A percentile compares a stretch with the other conserved stretches of the same genome.
These are phyloP conservation scores for Theobroma cacao DNA, from an alignment of 345 rosid species.

Conservation along the genomic window DNA sequence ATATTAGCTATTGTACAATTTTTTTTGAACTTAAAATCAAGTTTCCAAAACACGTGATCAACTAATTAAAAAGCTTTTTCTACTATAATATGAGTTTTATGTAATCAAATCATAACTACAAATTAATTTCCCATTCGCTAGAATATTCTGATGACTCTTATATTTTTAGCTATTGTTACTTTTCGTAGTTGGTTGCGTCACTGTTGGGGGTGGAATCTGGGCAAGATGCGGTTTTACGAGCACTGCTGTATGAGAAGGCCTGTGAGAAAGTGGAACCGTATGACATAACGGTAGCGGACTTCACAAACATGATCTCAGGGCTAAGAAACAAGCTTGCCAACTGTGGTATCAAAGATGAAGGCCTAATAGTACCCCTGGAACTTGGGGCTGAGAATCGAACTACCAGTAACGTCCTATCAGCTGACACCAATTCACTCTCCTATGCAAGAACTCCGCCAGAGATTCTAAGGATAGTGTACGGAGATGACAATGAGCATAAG, in stretches of 20 bases:
- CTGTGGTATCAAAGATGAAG: constrained; percentile 50
- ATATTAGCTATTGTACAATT: too few relatives aligned
- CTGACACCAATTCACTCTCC: constrained; percentile 26
- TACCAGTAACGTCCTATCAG: constrained; percentile 36
- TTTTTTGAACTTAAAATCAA: too few relatives aligned
- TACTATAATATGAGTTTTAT: too few relatives aligned
- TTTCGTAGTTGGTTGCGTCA: constrained; percentile 44
- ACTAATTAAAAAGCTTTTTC: too few relatives aligned
- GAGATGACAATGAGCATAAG: constrained; percentile 21
- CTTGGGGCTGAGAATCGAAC: constrained; percentile 43
- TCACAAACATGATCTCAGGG: constrained; percentile 30
- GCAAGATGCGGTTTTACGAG: constrained; percentile 59
- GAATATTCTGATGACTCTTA: too few relatives aligned
- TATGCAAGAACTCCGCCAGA: constrained; percentile 37
- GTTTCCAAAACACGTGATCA: too few relatives aligned
- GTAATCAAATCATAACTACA: too few relatives aligned
- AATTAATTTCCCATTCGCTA: too few relatives aligned
- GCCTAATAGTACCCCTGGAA: constrained; percentile 31
- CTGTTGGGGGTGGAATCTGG: constrained; percentile 65
- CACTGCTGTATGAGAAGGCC: constrained; percentile 41
- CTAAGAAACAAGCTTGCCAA: constrained; percentile 37
- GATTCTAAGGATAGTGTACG: constrained; percentile 37
- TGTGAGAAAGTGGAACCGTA: constrained; percentile 30
- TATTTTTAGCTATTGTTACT: background rate
- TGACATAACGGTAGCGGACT: constrained; percentile 36